Percentiles rank a stretch among this genome's conserved stretches.
Conservation (phyloP, 2,329 filamentous ascomycete species). For the Paraphoma chrysanthemicola region DNA sequence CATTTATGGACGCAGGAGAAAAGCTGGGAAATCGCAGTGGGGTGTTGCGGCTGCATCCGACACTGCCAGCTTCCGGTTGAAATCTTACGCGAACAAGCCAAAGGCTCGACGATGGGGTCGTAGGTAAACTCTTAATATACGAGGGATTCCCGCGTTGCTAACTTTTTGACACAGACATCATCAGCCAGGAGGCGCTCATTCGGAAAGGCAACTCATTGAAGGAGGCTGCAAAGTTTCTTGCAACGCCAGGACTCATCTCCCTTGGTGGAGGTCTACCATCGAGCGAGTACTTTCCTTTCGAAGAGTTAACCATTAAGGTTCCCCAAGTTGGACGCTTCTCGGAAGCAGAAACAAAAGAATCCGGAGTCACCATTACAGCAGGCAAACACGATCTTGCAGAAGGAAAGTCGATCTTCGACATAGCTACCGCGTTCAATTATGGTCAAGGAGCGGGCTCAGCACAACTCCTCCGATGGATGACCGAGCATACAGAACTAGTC, state of each 20-base stretch:
- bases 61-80: slow-evolving; percentile 80
- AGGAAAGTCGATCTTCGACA: slow-evolving; percentile 70
- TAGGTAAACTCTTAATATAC: slow-evolving; percentile 57
- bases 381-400: slow-evolving; percentile 84
- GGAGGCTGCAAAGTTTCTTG: slow-evolving; percentile 78
- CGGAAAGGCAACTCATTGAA: slow-evolving; percentile 72
- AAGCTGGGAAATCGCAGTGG: slow-evolving; percentile 73
- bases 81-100: slow-evolving; percentile 69
- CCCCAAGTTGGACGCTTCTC: slow-evolving; percentile 74
- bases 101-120: slow-evolving; percentile 85
- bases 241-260: slow-evolving; percentile 84
- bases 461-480: slow-evolving; percentile 87
- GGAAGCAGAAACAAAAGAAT: slow-evolving; percentile 68
- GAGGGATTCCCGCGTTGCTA: neutral
- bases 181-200: slow-evolving; percentile 62
- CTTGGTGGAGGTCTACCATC: slow-evolving; percentile 92
- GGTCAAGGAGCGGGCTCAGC: slow-evolving; percentile 84
- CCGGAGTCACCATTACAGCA: slow-evolving; percentile 67
- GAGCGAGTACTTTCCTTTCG: slow-evolving; percentile 90
- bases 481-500: slow-evolving; percentile 93
- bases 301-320: slow-evolving; percentile 76
- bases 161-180: slow-evolving; percentile 41
- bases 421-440: slow-evolving; percentile 92
- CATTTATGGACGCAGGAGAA: slow-evolving; percentile 71
- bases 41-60: slow-evolving; percentile 78